These are phyloP conservation scores for Psilocybe sp. DNA, from an alignment of 768 basidiomycete genomes.

Conservation along the genomic window DNA sequence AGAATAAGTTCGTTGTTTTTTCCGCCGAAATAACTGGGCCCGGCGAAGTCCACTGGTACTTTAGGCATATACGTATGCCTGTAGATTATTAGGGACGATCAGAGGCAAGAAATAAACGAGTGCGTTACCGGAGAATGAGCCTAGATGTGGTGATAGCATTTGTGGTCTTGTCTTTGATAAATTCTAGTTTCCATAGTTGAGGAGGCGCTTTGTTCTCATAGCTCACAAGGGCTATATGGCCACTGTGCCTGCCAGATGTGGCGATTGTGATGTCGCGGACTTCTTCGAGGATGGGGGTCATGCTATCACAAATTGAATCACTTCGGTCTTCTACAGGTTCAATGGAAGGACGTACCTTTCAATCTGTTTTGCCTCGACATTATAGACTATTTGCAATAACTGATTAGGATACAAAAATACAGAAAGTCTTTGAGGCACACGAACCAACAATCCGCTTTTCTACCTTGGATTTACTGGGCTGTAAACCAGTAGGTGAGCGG, in stretches of 20 bases:
- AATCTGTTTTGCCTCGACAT: conserved; percentile 58
- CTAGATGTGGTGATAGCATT: conserved; percentile 29
- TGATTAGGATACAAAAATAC: conserved; percentile 5
- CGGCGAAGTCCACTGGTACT: conserved; percentile 67
- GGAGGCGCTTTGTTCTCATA: conserved; percentile 79
- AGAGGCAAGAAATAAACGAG: conserved; percentile 8
- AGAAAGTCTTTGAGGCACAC: conserved; percentile 22
- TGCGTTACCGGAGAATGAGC: conserved; percentile 36
- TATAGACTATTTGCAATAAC: conserved; percentile 48
- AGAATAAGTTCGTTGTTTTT: conserved; percentile 76
- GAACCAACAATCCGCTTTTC: conserved; percentile 76
- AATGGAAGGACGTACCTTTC: conserved; percentile 50
- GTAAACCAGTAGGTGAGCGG: conserved; percentile 58
- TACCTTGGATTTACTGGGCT: conserved; percentile 64
- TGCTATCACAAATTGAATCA: conserved; percentile 33
- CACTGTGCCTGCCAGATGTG: conserved; percentile 40
- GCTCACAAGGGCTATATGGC: conserved; percentile 63
- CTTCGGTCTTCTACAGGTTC: neutral
- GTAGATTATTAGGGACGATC: conserved; percentile 1
- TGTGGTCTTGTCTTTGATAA: conserved; percentile 52
- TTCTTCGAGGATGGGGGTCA: conserved; percentile 71
- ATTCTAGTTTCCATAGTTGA: conserved; percentile 72
- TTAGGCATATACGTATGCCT: conserved; percentile 79
- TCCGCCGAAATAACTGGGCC: conserved; percentile 81
- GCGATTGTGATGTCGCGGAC: conserved; percentile 70